Conservation (phyloP, 768 basidiomycete species). For the Termitomyces bulborhizus region DNA sequence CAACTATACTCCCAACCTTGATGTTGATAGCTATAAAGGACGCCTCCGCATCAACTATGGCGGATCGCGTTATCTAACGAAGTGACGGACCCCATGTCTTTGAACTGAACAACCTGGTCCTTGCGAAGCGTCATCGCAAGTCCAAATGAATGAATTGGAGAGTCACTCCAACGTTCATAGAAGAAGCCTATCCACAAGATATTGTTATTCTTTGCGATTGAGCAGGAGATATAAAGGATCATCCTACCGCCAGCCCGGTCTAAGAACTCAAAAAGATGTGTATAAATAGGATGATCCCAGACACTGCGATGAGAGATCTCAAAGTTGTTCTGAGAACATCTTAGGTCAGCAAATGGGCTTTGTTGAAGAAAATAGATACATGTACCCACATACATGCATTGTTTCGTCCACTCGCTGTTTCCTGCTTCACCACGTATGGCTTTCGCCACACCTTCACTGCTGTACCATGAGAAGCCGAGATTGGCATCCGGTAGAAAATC, state of each 20-base stretch:
- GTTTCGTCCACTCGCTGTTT: constrained; percentile 20
- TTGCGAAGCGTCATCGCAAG: constrained; percentile 22
- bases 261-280: constrained; percentile 19
- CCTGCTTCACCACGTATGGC: constrained; percentile 20
- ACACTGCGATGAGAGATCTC: constrained; percentile 24
- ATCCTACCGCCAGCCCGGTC: constrained; percentile 19
- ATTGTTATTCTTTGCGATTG: background rate
- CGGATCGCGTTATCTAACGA: background rate
- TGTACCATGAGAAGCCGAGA: constrained; percentile 20
- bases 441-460: constrained; percentile 14
- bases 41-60: background rate
- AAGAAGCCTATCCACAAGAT: constrained; percentile 17
- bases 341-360: background rate
- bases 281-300: constrained; percentile 21
- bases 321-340: constrained; percentile 20
- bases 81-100: constrained; percentile 17
- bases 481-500: constrained; percentile 18
- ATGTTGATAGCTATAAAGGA: constrained; percentile 19
- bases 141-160: constrained; percentile 23
- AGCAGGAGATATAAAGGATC: background rate
- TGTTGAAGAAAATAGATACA: background rate
- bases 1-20: constrained; percentile 22
- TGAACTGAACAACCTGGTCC: constrained; percentile 22
- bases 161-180: constrained; percentile 25
- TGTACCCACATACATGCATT: constrained; percentile 25